Evolutionary conservation across 2,329 filamentous ascomycete genomes (phyloP).

Genomic region (Colletotrichum orbiculare): DNA sequence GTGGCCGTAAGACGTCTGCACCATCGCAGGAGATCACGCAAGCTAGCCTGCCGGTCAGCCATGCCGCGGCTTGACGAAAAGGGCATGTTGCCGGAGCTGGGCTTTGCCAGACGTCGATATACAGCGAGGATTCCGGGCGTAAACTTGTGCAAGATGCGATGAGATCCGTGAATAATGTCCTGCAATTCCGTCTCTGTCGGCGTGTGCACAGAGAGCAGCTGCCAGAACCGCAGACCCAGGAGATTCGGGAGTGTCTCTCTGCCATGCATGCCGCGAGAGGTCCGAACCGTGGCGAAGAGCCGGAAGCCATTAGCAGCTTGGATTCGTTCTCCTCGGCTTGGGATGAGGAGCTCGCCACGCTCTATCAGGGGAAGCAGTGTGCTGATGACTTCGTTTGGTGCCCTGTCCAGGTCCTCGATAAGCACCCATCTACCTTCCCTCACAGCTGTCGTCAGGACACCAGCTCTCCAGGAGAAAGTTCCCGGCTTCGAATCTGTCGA

Average conservation of each 20-base stretch:
- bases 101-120: slow-evolving; percentile 62
- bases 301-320: slow-evolving; percentile 86
- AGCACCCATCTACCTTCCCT: slow-evolving; percentile 95
- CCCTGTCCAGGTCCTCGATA: slow-evolving; percentile 95
- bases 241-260: slow-evolving; percentile 76
- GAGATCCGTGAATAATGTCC: slow-evolving; percentile 76
- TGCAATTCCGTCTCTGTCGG: slow-evolving; percentile 77
- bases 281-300: slow-evolving; percentile 91
- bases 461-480: slow-evolving; percentile 91
- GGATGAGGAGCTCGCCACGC: slow-evolving; percentile 88
- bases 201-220: slow-evolving; percentile 74
- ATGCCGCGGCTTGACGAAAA: slow-evolving; percentile 58
- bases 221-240: slow-evolving; percentile 89
- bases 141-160: slow-evolving; percentile 75
- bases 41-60: slow-evolving; percentile 66
- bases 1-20: slow-evolving; percentile 80
- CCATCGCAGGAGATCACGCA: slow-evolving; percentile 91
- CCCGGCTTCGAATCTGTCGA: slow-evolving; percentile 88
- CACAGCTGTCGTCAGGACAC: slow-evolving; percentile 93
- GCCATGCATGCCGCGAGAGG: slow-evolving; percentile 74
- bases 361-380: slow-evolving; percentile 93
- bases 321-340: slow-evolving; percentile 87
- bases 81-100: slow-evolving; percentile 44
- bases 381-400: slow-evolving; percentile 94
- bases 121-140: slow-evolving; percentile 69